Evolutionary conservation across 2,329 filamentous ascomycete genomes (phyloP).

Genomic region (Scedosporium boydii): DNA sequence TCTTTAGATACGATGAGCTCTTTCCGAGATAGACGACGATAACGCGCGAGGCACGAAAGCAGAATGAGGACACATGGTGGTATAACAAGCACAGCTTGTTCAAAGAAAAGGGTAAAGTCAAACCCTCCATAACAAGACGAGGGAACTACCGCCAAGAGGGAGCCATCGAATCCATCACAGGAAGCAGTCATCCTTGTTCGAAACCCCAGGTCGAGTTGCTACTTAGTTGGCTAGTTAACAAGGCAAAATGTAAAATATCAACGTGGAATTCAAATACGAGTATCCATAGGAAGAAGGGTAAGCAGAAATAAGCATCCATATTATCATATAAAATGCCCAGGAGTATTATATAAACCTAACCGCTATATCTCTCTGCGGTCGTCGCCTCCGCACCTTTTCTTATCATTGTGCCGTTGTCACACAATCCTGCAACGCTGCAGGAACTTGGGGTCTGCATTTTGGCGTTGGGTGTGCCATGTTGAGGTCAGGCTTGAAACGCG

Average conservation of each 20-base stretch:
- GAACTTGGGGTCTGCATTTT: neutral
- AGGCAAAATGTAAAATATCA: no score
- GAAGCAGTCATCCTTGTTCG: neutral
- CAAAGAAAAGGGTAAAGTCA: conserved; percentile 14
- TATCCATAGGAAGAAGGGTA: no score
- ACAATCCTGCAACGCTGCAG: neutral
- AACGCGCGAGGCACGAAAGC: conserved; percentile 1
- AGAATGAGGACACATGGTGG: neutral
- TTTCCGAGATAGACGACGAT: neutral
- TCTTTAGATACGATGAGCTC: neutral
- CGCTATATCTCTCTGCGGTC: no score
- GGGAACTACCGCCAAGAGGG: neutral
- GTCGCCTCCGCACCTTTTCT: neutral
- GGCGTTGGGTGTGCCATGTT: neutral
- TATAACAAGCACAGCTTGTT: conserved; percentile 11
- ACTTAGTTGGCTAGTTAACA: no score
- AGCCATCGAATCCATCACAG: neutral
- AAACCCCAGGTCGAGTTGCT: no score
- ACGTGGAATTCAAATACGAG: no score
- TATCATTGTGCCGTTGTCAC: neutral
- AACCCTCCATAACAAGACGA: conserved; percentile 7
- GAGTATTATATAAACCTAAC: no score
- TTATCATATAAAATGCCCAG: no score
- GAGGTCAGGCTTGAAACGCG: neutral
- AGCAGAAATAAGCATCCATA: no score